These are phyloP conservation scores for Beauveria sp. DNA, from an alignment of 2,329 filamentous ascomycete genomes.

Conservation along the genomic window DNA sequence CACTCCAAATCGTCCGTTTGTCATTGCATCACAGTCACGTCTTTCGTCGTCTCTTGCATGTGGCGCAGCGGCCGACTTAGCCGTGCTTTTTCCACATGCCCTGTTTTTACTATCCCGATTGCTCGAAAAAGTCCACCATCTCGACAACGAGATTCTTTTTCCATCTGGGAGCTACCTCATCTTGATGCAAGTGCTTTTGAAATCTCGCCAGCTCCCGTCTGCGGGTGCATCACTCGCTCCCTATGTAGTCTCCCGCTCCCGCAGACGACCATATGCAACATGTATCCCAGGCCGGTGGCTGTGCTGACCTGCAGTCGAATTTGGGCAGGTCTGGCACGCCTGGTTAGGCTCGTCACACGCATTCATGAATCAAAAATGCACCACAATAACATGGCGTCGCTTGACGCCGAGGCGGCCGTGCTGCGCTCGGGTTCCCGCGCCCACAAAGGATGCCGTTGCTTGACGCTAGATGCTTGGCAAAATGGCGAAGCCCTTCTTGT, in stretches of 20 bases:
- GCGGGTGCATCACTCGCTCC: too few relatives aligned
- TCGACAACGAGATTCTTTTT: too few relatives aligned
- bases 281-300: not conserved
- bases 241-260: not conserved
- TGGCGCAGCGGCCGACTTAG: conserved; percentile 2
- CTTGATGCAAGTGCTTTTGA: not conserved
- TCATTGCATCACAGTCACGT: conserved; percentile 2
- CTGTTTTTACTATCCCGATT: not conserved
- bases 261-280: not conserved
- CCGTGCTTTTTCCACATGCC: not conserved
- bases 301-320: not conserved
- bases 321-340: not conserved
- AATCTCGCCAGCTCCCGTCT: too few relatives aligned
- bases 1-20: not conserved
- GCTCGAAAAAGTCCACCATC: not conserved
- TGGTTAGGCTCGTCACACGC: not conserved
- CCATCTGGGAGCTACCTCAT: not conserved
- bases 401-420: not conserved
- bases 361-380: not conserved
- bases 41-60: not conserved
- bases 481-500: not conserved
- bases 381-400: not conserved
- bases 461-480: not conserved
- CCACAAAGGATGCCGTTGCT: not conserved
- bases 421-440: conserved; percentile 1